Evolutionary conservation across 2,329 filamentous ascomycete species (phyloP).

Genomic region (Pseudocercospora pini-densiflorae): DNA sequence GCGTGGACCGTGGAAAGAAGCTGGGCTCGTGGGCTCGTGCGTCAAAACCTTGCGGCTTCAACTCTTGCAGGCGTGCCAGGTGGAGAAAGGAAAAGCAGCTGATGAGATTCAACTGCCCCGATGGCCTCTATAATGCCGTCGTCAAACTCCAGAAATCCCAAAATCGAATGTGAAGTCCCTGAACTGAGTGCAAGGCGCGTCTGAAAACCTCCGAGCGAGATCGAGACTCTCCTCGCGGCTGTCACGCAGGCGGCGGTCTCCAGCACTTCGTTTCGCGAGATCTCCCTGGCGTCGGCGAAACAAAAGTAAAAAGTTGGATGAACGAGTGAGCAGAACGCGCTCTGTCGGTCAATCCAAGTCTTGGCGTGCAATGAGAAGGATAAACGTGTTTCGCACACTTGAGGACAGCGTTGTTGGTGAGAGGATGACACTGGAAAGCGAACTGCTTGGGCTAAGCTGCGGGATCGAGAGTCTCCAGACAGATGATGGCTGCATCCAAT

Average conservation of each 20-base stretch:
- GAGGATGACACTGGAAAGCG: slow-evolving; percentile 7
- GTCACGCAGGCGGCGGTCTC: slow-evolving; percentile 16
- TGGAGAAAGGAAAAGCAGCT: slow-evolving; percentile 22
- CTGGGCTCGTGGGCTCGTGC: slow-evolving; percentile 2
- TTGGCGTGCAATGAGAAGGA: slow-evolving; percentile 22
- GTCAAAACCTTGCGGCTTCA: slow-evolving; percentile 12
- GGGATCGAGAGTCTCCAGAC: background rate
- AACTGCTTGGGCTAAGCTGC: background rate
- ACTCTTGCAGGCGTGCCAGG: slow-evolving; percentile 23
- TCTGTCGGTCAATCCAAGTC: slow-evolving; percentile 12
- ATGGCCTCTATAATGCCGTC: background rate
- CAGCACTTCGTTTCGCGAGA: slow-evolving; percentile 17
- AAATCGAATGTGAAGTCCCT: background rate
- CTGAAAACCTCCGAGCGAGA: background rate
- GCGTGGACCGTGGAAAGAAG: slow-evolving; percentile 1
- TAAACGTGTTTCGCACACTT: background rate
- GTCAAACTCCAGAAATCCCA: background rate
- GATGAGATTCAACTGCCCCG: slow-evolving; percentile 11
- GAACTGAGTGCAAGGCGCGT: background rate
- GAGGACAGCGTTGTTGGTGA: slow-evolving; percentile 16
- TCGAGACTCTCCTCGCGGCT: slow-evolving; percentile 11
- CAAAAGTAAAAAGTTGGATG: slow-evolving; percentile 18
- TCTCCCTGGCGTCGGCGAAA: slow-evolving; percentile 26
- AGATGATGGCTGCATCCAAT: background rate
- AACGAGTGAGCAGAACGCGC: slow-evolving; percentile 8